These are phyloP conservation scores for Entonaema liquescens DNA, from an alignment of 495 filamentous ascomycete genomes.

Conservation along the genomic window DNA sequence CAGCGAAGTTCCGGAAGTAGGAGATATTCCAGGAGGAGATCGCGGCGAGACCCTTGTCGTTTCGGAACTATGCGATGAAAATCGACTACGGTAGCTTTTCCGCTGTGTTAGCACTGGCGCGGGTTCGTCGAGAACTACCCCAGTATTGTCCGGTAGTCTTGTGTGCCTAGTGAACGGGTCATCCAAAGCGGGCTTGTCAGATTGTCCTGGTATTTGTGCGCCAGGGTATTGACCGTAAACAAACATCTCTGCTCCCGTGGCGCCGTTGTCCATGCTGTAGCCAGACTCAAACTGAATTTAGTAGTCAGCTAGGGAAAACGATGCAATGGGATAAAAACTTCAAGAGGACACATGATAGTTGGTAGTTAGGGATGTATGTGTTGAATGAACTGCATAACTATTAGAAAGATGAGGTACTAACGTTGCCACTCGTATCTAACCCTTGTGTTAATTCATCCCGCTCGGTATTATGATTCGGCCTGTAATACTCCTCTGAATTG, in stretches of 20 bases:
- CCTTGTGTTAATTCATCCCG: constrained; percentile 4
- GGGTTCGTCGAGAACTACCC: not conserved
- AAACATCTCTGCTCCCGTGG: not conserved
- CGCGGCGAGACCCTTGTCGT: not conserved
- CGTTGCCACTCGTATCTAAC: constrained; percentile 16
- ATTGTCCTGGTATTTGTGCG: not conserved
- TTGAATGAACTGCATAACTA: too few relatives aligned
- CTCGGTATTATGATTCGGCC: not conserved
- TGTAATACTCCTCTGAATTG: constrained; percentile 14
- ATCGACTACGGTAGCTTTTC: not conserved
- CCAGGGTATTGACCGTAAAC: constrained; percentile 1
- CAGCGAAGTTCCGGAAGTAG: not conserved
- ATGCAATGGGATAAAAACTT: too few relatives aligned
- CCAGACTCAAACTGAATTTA: constrained; percentile 4
- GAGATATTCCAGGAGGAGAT: not conserved
- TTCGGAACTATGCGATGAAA: not conserved
- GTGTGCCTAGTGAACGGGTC: not conserved
- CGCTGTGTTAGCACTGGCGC: not conserved
- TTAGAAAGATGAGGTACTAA: not conserved
- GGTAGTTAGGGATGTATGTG: too few relatives aligned
- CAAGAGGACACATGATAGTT: too few relatives aligned
- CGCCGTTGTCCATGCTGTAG: constrained; percentile 9
- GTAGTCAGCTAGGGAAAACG: not conserved
- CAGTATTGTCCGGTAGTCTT: not conserved
- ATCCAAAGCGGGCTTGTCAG: not conserved